Evolutionary conservation across 139 green algal species (phyloP).

Genomic region (Haematococcus lacustris): DNA sequence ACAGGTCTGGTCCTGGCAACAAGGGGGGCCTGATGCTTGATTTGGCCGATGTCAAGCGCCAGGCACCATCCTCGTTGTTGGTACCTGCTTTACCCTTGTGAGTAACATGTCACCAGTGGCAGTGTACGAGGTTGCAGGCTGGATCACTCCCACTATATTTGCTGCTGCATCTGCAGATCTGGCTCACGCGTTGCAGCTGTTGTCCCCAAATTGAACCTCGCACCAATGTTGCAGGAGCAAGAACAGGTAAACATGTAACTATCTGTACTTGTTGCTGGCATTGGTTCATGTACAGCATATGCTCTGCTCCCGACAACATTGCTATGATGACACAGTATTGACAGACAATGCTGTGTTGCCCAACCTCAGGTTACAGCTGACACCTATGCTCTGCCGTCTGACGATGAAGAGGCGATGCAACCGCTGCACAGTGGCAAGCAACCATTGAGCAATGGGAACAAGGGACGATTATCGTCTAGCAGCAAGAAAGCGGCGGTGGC

Average conservation of each 20-base stretch:
- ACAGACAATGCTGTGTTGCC: neutral
- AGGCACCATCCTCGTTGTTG: too few species aligned
- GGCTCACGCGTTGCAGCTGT: neutral
- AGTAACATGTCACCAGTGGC: too few species aligned
- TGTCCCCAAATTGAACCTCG: conserved; percentile 11
- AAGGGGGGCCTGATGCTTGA: too few species aligned
- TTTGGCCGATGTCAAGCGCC: too few species aligned
- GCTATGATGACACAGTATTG: neutral
- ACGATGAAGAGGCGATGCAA: neutral
- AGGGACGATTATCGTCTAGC: neutral
- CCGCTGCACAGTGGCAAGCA: neutral
- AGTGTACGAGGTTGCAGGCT: too few species aligned
- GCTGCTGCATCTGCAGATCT: too few species aligned
- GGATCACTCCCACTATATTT: too few species aligned
- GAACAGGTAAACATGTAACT: neutral
- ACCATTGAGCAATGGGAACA: neutral
- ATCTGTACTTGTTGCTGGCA: neutral
- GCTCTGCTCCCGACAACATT: neutral
- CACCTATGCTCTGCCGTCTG: neutral
- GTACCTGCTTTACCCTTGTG: too few species aligned
- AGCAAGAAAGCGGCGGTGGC: conserved; percentile 9
- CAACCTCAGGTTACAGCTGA: neutral
- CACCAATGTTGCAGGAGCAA: conserved; percentile 6
- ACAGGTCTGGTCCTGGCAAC: too few species aligned
- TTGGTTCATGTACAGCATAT: neutral